phyloP scores from a whole-genome alignment of 2,329 filamentous ascomycete genomes.

The Paraphaeosphaeria sporulosa region DNA sequence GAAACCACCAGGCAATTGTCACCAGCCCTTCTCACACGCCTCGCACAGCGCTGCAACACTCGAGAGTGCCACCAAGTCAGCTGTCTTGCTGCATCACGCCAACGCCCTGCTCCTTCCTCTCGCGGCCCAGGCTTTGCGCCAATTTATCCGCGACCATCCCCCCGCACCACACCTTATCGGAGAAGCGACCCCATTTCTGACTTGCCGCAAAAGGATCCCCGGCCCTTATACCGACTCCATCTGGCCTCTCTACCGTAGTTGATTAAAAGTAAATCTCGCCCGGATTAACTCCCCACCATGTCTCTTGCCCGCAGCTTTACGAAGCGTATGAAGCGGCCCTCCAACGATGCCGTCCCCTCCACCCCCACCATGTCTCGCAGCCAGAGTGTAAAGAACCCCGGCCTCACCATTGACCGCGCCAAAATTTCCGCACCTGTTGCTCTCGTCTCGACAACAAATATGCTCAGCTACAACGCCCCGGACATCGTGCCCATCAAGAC shows the following conservation, averaged over 20 bases:
- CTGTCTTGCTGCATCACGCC: constrained; percentile 27
- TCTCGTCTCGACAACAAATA: constrained; percentile 92
- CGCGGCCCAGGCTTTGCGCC: constrained; percentile 17
- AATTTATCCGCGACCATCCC: constrained; percentile 47
- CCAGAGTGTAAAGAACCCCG: constrained; percentile 56
- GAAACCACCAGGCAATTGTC: constrained; percentile 32
- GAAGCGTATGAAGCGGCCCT: constrained; percentile 66
- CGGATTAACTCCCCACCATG: constrained; percentile 52
- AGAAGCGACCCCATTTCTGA: constrained; percentile 33
- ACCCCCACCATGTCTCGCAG: constrained; percentile 44
- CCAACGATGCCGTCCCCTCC: constrained; percentile 48
- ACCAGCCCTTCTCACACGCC: constrained; percentile 24
- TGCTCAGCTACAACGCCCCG: constrained; percentile 93
- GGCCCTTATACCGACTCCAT: constrained; percentile 36
- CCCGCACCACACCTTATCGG: constrained; percentile 38
- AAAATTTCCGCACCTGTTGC: constrained; percentile 90
- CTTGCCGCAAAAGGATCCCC: constrained; percentile 33
- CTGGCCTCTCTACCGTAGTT: constrained; percentile 28
- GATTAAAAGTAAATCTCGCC: constrained; percentile 34
- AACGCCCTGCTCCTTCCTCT: constrained; percentile 19
- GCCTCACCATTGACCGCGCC: constrained; percentile 62
- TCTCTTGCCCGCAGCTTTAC: constrained; percentile 76
- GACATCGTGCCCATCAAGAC: constrained; percentile 67
- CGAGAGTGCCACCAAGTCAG: constrained; percentile 17
- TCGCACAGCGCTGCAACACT: constrained; percentile 34